Conservation (phyloP, 225 moss, liverwort and hornwort genomes). For the Straminergon stramineum region DNA sequence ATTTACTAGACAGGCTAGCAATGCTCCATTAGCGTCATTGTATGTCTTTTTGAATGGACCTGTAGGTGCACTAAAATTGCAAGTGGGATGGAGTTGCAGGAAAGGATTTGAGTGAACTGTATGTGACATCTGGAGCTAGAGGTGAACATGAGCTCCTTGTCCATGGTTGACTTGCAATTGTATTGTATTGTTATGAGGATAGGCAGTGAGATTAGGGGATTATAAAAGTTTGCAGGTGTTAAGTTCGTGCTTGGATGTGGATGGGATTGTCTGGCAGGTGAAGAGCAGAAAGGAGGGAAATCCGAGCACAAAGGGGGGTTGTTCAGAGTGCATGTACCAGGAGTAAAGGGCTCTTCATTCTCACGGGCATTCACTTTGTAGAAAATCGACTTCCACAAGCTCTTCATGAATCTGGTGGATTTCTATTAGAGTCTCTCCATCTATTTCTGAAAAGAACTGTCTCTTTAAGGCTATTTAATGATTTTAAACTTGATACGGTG, state of each 20-base stretch:
- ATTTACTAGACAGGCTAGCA: not conserved
- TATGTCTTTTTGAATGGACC: not conserved
- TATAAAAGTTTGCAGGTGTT: not conserved
- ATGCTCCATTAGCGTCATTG: not conserved
- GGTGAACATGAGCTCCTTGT: slow-evolving; percentile 5
- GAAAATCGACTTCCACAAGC: not conserved
- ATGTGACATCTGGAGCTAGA: slow-evolving; percentile 35
- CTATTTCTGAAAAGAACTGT: not conserved
- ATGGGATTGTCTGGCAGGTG: slow-evolving; percentile 11
- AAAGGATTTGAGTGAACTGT: slow-evolving; percentile 41
- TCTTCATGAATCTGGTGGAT: not conserved
- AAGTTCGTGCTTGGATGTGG: not conserved
- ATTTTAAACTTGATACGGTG: not conserved
- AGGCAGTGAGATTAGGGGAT: not conserved
- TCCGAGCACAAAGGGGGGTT: slow-evolving; percentile 22
- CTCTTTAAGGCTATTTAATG: not conserved
- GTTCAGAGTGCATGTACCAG: slow-evolving; percentile 20
- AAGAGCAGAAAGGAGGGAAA: slow-evolving; percentile 25
- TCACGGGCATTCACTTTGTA: slow-evolving; percentile 19
- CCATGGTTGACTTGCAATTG: not conserved
- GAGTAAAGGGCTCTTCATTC: slow-evolving; percentile 28
- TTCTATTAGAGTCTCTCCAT: not conserved
- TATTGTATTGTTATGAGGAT: not conserved
- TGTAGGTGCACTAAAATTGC: not conserved
- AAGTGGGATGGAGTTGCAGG: slow-evolving; percentile 18